Evolutionary conservation across 2,329 filamentous ascomycete genomes (phyloP), one percentile per base, ranked within the genome.

Genomic region (Grosmannia serpens): DNA sequence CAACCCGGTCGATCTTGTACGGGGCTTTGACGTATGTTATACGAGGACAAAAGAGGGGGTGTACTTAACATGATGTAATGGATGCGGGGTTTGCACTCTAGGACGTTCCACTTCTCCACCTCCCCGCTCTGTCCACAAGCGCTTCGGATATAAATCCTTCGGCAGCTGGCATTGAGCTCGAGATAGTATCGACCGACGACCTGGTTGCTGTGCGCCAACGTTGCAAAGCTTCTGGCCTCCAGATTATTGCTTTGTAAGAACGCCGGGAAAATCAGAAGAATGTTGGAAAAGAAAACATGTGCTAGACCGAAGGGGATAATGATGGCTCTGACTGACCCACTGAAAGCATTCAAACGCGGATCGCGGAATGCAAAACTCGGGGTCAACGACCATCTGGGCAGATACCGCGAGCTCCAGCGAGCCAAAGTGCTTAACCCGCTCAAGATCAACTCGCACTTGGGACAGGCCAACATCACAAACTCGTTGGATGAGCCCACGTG

Each of bases 401-500:
- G 1, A 69, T 35, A 35, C 33, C 33, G 33, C 33, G 33, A 35
- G 33, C 33, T 35, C 15, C 33, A 35, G 33, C 33, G 33, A 35
- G 33, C 33, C 2, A 35, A 35, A 7, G 33, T 35, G 33, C 33
- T 35, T 7, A 3, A 35, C 33, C 33, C 33, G 6, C 33, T 35
- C 2, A 35, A 35, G 33, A 35, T 35, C 33, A 35, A 35, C 33
- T 35, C 33, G 33, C 33, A 35, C 33, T 35, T 15, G 3, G 33
- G 33, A 35, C n/a, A 35, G 33, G 33, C 15, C 10, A 35, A 35
- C 6, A 35, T 4, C 6, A 2, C 33, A 15, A 9, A 35, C 6
- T 35, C 3, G 33, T 35, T 35, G 6, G 6, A 4, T 35, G 33
- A 7, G 33, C 6, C n/a, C 33, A 35, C n/a, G 15, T 35, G 3